Conservation (phyloP, 768 basidiomycete species). For the Amanita phalloides region DNA sequence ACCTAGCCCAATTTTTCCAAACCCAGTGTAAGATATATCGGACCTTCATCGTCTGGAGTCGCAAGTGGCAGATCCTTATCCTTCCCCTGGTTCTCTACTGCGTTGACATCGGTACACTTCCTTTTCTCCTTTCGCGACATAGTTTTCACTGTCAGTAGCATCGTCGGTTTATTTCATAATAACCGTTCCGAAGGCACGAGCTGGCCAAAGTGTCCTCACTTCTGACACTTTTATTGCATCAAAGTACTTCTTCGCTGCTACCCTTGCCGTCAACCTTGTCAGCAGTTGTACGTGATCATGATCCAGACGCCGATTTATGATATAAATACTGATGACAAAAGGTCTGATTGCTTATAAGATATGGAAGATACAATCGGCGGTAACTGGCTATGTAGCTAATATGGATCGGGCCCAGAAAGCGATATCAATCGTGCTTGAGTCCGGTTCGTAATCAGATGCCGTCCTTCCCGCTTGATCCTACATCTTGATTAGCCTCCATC, state of each 20-base stretch:
- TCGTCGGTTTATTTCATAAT: constrained; percentile 1
- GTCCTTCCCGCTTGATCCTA: background rate
- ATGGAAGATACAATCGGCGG: background rate
- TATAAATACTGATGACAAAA: background rate
- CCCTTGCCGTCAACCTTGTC: constrained; percentile 3
- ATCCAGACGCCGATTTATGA: too few relatives aligned
- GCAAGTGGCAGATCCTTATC: background rate
- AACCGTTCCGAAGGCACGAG: background rate
- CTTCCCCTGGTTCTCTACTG: background rate
- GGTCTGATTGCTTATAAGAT: constrained; percentile 1
- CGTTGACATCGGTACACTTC: background rate
- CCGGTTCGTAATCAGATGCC: background rate
- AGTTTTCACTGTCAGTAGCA: background rate
- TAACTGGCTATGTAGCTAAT: background rate
- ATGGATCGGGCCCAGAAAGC: background rate
- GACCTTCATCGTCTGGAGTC: constrained; percentile 2
- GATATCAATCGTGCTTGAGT: constrained; percentile 1
- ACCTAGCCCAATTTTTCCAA: background rate
- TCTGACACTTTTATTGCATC: background rate
- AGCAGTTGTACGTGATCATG: background rate
- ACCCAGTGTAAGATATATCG: background rate
- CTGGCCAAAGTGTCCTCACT: constrained; percentile 1
- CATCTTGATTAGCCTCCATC: background rate
- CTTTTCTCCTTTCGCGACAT: too few relatives aligned
- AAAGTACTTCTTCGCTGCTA: constrained; percentile 3